Conservation (phyloP, 768 basidiomycete genomes). For the Pisolithus albus region DNA sequence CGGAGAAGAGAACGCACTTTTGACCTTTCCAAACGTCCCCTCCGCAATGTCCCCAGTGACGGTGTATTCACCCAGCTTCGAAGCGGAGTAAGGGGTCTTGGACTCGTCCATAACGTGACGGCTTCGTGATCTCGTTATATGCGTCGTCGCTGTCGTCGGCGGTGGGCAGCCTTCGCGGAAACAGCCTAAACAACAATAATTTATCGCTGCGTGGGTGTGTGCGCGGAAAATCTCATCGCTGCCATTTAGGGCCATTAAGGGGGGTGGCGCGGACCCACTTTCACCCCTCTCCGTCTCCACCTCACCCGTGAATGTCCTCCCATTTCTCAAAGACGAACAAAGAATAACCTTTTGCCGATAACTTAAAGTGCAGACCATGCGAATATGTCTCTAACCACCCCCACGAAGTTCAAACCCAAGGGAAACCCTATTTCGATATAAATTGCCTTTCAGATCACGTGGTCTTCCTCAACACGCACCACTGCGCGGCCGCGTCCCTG, state of each 20-base stretch:
- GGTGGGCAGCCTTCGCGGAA: constrained; percentile 1
- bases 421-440: background rate
- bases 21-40: constrained; percentile 98
- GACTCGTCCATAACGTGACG: constrained; percentile 21
- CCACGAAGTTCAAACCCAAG: too few species aligned
- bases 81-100: constrained; percentile 42
- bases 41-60: constrained; percentile 86
- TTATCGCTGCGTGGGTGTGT: background rate
- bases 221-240: constrained; percentile 19
- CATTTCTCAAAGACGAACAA: too few species aligned
- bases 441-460: constrained; percentile 1
- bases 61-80: constrained; percentile 86
- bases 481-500: background rate
- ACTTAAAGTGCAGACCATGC: too few species aligned
- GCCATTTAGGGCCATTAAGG: constrained; percentile 11
- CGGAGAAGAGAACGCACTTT: constrained; percentile 57
- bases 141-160: constrained; percentile 5
- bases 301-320: background rate
- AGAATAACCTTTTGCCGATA: too few species aligned
- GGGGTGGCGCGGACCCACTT: background rate
- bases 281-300: constrained; percentile 17
- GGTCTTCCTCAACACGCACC: background rate
- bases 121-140: constrained; percentile 12
- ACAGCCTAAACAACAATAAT: too few species aligned
- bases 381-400: background rate